These are phyloP conservation scores for Trichoderma sp. DNA, from an alignment of 2,329 filamentous ascomycete genomes.

Conservation along the genomic window DNA sequence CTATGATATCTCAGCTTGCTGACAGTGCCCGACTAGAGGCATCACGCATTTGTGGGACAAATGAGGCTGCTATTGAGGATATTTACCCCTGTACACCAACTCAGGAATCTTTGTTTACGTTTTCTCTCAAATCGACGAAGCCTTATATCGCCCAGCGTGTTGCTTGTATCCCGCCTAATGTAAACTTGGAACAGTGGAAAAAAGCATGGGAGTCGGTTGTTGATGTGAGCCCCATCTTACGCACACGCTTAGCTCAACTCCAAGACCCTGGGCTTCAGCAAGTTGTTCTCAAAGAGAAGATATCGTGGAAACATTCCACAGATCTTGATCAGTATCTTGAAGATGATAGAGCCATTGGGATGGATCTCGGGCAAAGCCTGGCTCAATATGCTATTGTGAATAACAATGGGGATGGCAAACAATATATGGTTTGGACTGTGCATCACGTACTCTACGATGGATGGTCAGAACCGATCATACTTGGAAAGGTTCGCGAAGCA, in stretches of 20 bases:
- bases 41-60: neutral
- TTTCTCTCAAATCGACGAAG: conserved; percentile 32
- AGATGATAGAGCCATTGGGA: neutral
- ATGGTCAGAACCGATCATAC: conserved; percentile 31
- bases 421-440: conserved; percentile 35
- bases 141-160: conserved; percentile 35
- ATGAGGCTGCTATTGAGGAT: conserved; percentile 32
- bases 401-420: neutral
- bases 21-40: neutral
- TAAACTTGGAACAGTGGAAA: conserved; percentile 27
- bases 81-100: conserved; percentile 31
- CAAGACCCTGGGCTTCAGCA: conserved; percentile 9
- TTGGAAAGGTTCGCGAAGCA: conserved; percentile 29
- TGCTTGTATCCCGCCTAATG: conserved; percentile 25
- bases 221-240: conserved; percentile 32
- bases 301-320: conserved; percentile 21
- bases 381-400: neutral
- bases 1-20: neutral
- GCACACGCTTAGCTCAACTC: conserved; percentile 33
- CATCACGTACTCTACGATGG: conserved; percentile 43
- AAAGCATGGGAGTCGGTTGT: conserved; percentile 32
- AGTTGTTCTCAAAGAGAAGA: conserved; percentile 21
- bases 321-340: neutral
- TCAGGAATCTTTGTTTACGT: conserved; percentile 39
- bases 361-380: neutral